Evolutionary conservation across 169 alveolate genomes (phyloP).

Genomic region (Plasmodium gaboni): DNA sequence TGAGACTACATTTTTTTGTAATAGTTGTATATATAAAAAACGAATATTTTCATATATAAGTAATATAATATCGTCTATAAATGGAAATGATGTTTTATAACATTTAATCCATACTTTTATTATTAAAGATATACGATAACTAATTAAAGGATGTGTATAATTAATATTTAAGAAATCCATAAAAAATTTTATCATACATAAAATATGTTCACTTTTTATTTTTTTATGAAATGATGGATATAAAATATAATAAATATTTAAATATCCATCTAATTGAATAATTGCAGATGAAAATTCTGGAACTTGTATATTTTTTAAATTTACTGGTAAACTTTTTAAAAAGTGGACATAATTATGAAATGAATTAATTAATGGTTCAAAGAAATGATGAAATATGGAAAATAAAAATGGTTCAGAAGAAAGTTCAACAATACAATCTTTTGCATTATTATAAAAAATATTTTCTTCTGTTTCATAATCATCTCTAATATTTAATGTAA

Average conservation of each 20-base stretch:
- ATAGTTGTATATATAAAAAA: slow-evolving; percentile 13
- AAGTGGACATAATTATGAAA: slow-evolving; percentile 64
- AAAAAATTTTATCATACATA: slow-evolving; percentile 52
- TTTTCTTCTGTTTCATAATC: slow-evolving; percentile 57
- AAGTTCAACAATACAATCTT: slow-evolving; percentile 41
- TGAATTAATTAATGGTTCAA: slow-evolving; percentile 63
- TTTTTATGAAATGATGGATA: slow-evolving; percentile 64
- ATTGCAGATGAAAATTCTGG: slow-evolving; percentile 29
- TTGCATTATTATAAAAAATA: slow-evolving; percentile 55
- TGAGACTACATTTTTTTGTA: slow-evolving; percentile 8
- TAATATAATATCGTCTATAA: slow-evolving; percentile 38
- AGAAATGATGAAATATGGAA: slow-evolving; percentile 44
- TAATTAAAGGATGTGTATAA: slow-evolving; percentile 52
- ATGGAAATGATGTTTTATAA: slow-evolving; percentile 58
- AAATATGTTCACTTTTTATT: slow-evolving; percentile 59
- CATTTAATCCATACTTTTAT: slow-evolving; percentile 48
- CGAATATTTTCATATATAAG: slow-evolving; percentile 50
- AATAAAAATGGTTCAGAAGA: slow-evolving; percentile 57
- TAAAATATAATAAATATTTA: slow-evolving; percentile 56
- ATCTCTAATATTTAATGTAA: slow-evolving; percentile 45
- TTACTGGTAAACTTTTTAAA: slow-evolving; percentile 18
- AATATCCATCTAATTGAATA: slow-evolving; percentile 54
- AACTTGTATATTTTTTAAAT: slow-evolving; percentile 40
- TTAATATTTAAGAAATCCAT: slow-evolving; percentile 21
- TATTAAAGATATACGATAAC: slow-evolving; percentile 48